These are phyloP conservation scores for Aspergillus carlsbadensis DNA, from an alignment of 495 filamentous ascomycete genomes.

Conservation along the genomic window DNA sequence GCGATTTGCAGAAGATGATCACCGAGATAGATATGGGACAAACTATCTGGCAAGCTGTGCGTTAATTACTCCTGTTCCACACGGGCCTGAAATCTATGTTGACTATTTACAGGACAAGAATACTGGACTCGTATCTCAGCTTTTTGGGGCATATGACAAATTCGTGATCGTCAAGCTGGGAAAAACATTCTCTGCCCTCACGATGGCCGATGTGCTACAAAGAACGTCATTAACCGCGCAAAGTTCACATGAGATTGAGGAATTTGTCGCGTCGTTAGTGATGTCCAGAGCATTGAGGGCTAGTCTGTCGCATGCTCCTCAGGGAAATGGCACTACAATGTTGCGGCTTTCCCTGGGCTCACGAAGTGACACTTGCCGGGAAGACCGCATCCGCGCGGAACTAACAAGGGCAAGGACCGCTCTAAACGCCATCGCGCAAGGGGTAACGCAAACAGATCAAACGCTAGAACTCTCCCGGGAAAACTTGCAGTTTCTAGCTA, in stretches of 20 bases:
- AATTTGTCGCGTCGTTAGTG: constrained; percentile 53
- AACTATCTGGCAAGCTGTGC: constrained; percentile 58
- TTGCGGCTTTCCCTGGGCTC: constrained; percentile 10
- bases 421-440: constrained; percentile 37
- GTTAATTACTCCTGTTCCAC: constrained; percentile 25
- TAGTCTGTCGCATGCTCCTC: constrained; percentile 19
- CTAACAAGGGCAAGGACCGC: constrained; percentile 35
- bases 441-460: constrained; percentile 51
- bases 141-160: constrained; percentile 45
- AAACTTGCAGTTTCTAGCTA: constrained; percentile 51
- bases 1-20: constrained; percentile 54
- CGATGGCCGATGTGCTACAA: constrained; percentile 39
- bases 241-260: constrained; percentile 45
- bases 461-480: constrained; percentile 59
- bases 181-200: constrained; percentile 47
- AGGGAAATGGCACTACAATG: constrained; percentile 8
- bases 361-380: constrained; percentile 30
- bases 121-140: constrained; percentile 51
- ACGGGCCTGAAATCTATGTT: background rate
- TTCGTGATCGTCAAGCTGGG: constrained; percentile 45
- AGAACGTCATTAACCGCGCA: constrained; percentile 32
- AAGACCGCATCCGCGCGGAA: constrained; percentile 37
- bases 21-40: constrained; percentile 56
- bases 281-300: constrained; percentile 54
- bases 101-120: constrained; percentile 55